Evolutionary conservation across 2,329 filamentous ascomycete species (phyloP), one percentile per base, ranked within the genome.

Genomic region (Aspergillus sp.): DNA sequence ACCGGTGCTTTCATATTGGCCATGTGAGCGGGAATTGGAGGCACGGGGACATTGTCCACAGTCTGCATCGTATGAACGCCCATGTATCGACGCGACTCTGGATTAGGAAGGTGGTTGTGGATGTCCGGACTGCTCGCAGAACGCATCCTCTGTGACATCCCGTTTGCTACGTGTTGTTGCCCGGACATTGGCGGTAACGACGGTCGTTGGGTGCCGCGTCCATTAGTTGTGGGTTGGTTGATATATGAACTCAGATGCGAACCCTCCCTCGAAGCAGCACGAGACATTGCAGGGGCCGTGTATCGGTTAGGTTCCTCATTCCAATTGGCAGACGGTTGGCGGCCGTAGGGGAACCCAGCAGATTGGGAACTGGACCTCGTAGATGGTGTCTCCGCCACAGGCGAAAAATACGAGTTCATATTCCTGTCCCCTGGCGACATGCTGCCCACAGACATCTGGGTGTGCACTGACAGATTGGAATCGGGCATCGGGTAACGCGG

Each of bases 71-170:
- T 66, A 79, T 78, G 53, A 75, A 19, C 19, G 19, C 19, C 19
- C 19, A 61, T 65, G 51, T 72, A 72, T 42, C 71, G 71, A 49
- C 69, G 66, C 9, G 64, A 59, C 41, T 75, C 71, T 32, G 76
- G 19, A 19, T 19, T 19, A 19, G 19, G 19, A 19, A 19, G 73
- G 45, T 82, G 79, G 45, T 42, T 42, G 12, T 94, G 88, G 57
- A 95, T 95, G 64, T 97, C 90, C 5, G 93, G 91, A 52, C 90
- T 96, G 70, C 91, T 97, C 60, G 94, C 94, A 34, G 90, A 95
- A 53, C 93, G 81, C 70, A 87, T 84, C 55, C 89, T 79, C 63
- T 88, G 83, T n/a, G 34, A 66, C 53, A 63, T 66, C 48, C 68
- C 64, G 72, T 62, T 73, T 57, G 76, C 72, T 56, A 80, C 71